Base-by-base conservation (phyloP, 441 rosid species). In the Eruca vesicaria region DNA sequence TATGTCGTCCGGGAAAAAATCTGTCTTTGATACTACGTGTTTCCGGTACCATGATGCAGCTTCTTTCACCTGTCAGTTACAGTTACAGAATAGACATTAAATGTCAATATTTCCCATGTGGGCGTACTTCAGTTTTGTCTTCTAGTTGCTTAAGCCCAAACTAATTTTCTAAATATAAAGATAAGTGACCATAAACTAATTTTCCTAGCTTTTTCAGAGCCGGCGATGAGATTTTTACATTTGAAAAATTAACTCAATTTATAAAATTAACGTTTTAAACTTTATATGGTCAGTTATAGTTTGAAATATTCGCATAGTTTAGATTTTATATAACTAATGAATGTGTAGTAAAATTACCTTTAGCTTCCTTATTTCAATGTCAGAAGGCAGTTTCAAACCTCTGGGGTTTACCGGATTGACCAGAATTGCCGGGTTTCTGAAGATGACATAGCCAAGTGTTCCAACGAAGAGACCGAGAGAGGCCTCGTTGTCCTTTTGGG, bases 1-100 rank as follows among this genome's bases (percentile, higher is more conserved):
- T 18, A 92, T 86, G 72, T 92, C 97, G 0, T 66, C 63, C 0
- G 97, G 96, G 71, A 92, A 92, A 72, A 92, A 86, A 45, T 90
- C 96, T 2, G 86, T 67, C 14, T 85, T 80, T 5, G 82, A 23
- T 50, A 72, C 72, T 89, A 90, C 83, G 76, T 82, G 80, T 33
- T 72, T 84, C 18, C 76, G 76, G 76, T 90, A 90, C 19, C 85
- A 53, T n/a, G 66, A 75, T 80, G 79, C 86, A 7, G 94, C 92
- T 67, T 88, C 90, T 41, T 84, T 86, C 48, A 78, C 73, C 80
- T 77, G 69, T 57, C 61, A 56, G 50, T 4, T 50, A 50, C 53
- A 45, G 20, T 15, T 45, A 45, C 56, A 14, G 19, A 14, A 11
- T 28, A 56, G 23, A 10, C 33, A 33, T 61, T 32, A 18, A 45